Percentiles rank a stretch among this genome's conserved stretches.
Conservation (phyloP, 2,329 filamentous ascomycete species). For the Pleoardoris graminearum region DNA sequence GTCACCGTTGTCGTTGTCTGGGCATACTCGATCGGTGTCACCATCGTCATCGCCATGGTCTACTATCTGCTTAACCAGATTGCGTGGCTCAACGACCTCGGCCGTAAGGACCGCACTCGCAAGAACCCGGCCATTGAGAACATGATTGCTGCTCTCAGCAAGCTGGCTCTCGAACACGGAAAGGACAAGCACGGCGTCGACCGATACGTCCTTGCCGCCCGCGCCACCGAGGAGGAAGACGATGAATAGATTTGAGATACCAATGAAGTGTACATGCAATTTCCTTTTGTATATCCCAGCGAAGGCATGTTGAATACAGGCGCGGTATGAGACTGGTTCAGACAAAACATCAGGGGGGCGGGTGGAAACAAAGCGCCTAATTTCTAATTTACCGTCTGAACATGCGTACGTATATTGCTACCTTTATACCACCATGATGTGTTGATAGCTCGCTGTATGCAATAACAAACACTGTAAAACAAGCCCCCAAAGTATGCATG, state of each 20-base stretch:
- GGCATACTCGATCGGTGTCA: slow-evolving; percentile 68
- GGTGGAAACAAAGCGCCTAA: slow-evolving; percentile 3
- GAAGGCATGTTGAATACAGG: slow-evolving; percentile 2
- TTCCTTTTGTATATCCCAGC: not conserved
- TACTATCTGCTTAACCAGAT: slow-evolving; percentile 66
- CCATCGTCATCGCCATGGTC: slow-evolving; percentile 67
- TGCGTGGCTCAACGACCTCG: slow-evolving; percentile 62
- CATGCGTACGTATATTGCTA: slow-evolving; percentile 3
- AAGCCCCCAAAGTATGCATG: too few species aligned
- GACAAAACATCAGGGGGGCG: not conserved
- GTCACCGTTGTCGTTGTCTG: slow-evolving; percentile 68
- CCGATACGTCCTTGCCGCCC: slow-evolving; percentile 51
- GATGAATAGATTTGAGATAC: slow-evolving; percentile 43
- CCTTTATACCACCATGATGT: slow-evolving; percentile 3
- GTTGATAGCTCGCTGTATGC: slow-evolving; percentile 1
- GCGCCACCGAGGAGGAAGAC: slow-evolving; percentile 53
- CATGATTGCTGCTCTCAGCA: slow-evolving; percentile 66
- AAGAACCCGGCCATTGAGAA: slow-evolving; percentile 69
- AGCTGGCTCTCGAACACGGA: slow-evolving; percentile 65
- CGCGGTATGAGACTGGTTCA: slow-evolving; percentile 1
- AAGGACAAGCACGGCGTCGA: slow-evolving; percentile 52
- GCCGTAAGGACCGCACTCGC: slow-evolving; percentile 63
- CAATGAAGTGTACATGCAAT: slow-evolving; percentile 5
- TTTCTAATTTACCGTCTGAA: slow-evolving; percentile 12
- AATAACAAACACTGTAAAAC: slow-evolving; percentile 1